Conservation (phyloP, 1,284 basidiomycete species). For the Rhizopogon parksii region DNA sequence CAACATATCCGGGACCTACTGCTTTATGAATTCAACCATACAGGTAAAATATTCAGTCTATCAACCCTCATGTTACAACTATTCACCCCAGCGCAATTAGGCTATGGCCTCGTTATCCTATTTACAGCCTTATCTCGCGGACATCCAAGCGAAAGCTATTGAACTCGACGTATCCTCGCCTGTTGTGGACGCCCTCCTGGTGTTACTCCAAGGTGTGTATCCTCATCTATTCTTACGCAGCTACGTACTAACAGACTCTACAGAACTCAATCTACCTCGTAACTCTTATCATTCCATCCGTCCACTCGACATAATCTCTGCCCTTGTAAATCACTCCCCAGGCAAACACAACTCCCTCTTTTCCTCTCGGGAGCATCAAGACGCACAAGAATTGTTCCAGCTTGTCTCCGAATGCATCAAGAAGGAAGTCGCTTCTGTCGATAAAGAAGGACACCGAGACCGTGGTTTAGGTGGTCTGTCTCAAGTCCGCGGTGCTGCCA, state of each 20-base stretch:
- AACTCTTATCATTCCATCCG: slow-evolving; percentile 54
- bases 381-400: slow-evolving; percentile 93
- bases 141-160: slow-evolving; percentile 68
- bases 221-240: background rate
- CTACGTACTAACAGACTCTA: background rate
- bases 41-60: slow-evolving; percentile 49
- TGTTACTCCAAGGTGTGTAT: slow-evolving; percentile 56
- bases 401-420: slow-evolving; percentile 83
- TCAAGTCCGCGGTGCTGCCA: slow-evolving; percentile 26
- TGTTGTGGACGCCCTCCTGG: slow-evolving; percentile 71
- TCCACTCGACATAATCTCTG: slow-evolving; percentile 64
- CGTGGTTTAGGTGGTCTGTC: slow-evolving; percentile 56
- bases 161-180: slow-evolving; percentile 74
- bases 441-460: slow-evolving; percentile 58
- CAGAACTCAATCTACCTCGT: slow-evolving; percentile 70
- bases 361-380: slow-evolving; percentile 85
- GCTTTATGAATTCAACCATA: slow-evolving; percentile 91
- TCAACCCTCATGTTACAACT: background rate
- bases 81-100: slow-evolving; percentile 33
- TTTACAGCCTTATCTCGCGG: slow-evolving; percentile 67
- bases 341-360: slow-evolving; percentile 62
- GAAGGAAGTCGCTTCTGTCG: slow-evolving; percentile 63
- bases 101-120: slow-evolving; percentile 79
- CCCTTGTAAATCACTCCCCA: slow-evolving; percentile 52
- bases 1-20: slow-evolving; percentile 91